A percentile compares a stretch with the other conserved stretches of the same genome.
Evolutionary conservation across 1,139 yeast genomes (phyloP).

Genomic region (Blastobotrys buckinghamii): DNA sequence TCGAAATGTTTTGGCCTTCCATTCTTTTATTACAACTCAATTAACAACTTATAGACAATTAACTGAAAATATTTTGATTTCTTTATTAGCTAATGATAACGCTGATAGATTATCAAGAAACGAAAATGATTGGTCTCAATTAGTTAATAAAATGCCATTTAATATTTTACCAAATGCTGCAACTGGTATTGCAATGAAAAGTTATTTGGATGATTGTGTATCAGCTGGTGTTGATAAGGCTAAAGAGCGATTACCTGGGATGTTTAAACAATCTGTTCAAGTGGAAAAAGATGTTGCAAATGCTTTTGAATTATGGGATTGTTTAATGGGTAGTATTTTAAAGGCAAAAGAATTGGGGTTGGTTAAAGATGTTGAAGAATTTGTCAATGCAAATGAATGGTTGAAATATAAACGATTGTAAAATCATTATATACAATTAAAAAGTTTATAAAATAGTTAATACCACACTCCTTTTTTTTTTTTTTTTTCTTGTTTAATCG

Average conservation of each 20-base stretch:
- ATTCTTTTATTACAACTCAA: slow-evolving; percentile 58
- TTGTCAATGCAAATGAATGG: slow-evolving; percentile 43
- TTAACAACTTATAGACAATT: slow-evolving; percentile 48
- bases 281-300: slow-evolving; percentile 40
- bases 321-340: slow-evolving; percentile 27
- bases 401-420: slow-evolving; percentile 20
- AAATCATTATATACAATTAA: too few species aligned
- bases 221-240: slow-evolving; percentile 17
- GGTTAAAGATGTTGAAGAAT: slow-evolving; percentile 32
- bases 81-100: slow-evolving; percentile 51
- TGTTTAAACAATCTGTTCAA: slow-evolving; percentile 30
- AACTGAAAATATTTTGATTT: slow-evolving; percentile 48
- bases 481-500: background rate
- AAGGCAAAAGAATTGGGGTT: slow-evolving; percentile 35
- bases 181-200: slow-evolving; percentile 36
- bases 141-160: slow-evolving; percentile 61
- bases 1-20: slow-evolving; percentile 54
- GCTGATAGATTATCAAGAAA: slow-evolving; percentile 37
- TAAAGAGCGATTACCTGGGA: slow-evolving; percentile 16
- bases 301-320: slow-evolving; percentile 40
- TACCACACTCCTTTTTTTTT: background rate
- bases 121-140: slow-evolving; percentile 50
- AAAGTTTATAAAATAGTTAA: too few species aligned
- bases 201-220: slow-evolving; percentile 32
- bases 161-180: slow-evolving; percentile 40